phyloP scores from a whole-genome alignment of 1,139 yeast genomes.

The Wickerhamomyces sp. region DNA sequence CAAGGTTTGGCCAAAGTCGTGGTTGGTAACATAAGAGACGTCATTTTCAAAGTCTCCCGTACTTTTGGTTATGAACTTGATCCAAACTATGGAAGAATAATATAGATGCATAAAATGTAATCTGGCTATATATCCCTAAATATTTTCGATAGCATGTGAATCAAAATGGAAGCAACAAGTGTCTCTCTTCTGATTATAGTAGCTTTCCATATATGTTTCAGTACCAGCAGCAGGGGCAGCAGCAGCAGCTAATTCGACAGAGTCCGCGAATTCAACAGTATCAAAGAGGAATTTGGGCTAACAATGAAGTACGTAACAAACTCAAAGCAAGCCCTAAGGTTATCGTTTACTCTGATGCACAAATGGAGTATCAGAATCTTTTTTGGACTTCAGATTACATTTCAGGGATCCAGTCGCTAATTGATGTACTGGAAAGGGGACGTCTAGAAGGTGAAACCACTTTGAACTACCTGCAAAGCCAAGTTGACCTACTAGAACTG shows the following conservation, averaged over 20 bases:
- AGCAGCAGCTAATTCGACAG: no score
- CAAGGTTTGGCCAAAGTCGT: slow-evolving; percentile 62
- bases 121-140: no score
- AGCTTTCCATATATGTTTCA: no score
- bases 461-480: slow-evolving; percentile 15
- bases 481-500: slow-evolving; percentile 11
- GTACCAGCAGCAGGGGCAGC: no score
- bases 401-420: slow-evolving; percentile 24
- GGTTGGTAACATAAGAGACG: slow-evolving; percentile 49
- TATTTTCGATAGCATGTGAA: no score
- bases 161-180: no score
- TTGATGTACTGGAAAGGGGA: slow-evolving; percentile 16
- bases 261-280: no score
- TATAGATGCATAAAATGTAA: slow-evolving; percentile 3
- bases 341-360: no score
- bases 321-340: no score
- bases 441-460: slow-evolving; percentile 14
- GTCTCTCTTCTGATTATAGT: no score
- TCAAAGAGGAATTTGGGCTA: no score
- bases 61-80: slow-evolving; percentile 61
- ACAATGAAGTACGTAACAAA: no score
- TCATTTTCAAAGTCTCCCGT: slow-evolving; percentile 43
- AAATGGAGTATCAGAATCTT: slow-evolving; percentile 11
- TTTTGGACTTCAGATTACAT: slow-evolving; percentile 28
- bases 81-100: slow-evolving; percentile 48